A percentile compares a stretch with the other conserved stretches of the same genome.
Evolutionary conservation across 1,139 yeast genomes (phyloP).

Genomic region (Wickerhamomyces sp.): DNA sequence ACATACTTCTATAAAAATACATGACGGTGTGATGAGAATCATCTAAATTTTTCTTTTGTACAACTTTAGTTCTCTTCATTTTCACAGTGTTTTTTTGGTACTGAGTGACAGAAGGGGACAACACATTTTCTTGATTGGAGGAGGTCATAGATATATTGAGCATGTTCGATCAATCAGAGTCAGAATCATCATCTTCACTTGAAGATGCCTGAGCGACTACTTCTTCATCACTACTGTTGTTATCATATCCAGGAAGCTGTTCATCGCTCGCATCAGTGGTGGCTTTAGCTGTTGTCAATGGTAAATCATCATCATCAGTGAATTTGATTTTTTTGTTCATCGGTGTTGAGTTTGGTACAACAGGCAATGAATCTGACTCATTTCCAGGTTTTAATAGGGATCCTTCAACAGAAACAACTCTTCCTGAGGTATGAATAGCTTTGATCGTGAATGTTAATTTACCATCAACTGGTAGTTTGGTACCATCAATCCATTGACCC

Average conservation of each 20-base stretch:
- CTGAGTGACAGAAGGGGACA: too few species aligned
- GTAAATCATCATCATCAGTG: slow-evolving; percentile 29
- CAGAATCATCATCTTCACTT: slow-evolving; percentile 25
- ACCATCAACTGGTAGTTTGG: slow-evolving; percentile 73
- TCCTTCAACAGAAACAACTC: slow-evolving; percentile 82
- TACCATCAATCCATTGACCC: slow-evolving; percentile 84
- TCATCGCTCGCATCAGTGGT: slow-evolving; percentile 6
- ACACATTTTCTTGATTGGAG: not conserved
- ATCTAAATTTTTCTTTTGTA: too few species aligned
- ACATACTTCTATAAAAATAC: too few species aligned
- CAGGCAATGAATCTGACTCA: slow-evolving; percentile 32
- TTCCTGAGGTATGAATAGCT: slow-evolving; percentile 71
- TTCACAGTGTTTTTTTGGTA: too few species aligned
- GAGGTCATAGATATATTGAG: not conserved
- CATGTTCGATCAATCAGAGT: slow-evolving; percentile 12
- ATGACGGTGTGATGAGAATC: too few species aligned
- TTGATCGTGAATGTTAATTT: slow-evolving; percentile 71
- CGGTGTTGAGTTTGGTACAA: slow-evolving; percentile 30
- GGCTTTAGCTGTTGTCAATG: slow-evolving; percentile 21
- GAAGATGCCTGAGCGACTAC: slow-evolving; percentile 27
- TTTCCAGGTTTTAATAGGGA: slow-evolving; percentile 45
- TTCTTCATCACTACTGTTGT: slow-evolving; percentile 19
- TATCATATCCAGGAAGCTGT: slow-evolving; percentile 13
- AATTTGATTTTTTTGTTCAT: slow-evolving; percentile 33
- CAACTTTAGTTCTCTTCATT: too few species aligned